Conservation (phyloP, 2,329 filamentous ascomycete genomes). For the Calycina marina region DNA sequence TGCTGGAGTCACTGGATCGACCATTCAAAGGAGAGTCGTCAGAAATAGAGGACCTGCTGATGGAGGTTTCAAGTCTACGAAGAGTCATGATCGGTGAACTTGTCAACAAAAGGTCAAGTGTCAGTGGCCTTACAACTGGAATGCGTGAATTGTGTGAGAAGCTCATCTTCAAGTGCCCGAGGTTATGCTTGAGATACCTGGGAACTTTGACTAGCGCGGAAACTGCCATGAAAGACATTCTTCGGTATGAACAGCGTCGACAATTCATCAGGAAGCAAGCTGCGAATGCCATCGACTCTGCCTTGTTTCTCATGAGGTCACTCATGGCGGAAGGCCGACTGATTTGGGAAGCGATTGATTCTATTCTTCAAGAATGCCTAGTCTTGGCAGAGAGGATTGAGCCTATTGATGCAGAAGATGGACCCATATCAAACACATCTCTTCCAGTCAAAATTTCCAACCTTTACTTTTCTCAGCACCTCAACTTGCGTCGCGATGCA, state of each 20-base stretch:
- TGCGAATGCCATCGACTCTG: slow-evolving; percentile 44
- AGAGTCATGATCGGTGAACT: slow-evolving; percentile 38
- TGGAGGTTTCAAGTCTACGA: slow-evolving; percentile 38
- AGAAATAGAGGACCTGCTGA: slow-evolving; percentile 47
- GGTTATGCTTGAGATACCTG: slow-evolving; percentile 46
- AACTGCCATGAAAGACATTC: slow-evolving; percentile 37
- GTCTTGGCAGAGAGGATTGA: slow-evolving; percentile 38
- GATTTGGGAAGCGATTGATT: slow-evolving; percentile 40
- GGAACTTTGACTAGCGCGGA: slow-evolving; percentile 39
- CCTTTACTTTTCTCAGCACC: slow-evolving; percentile 52
- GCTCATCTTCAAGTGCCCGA: slow-evolving; percentile 42
- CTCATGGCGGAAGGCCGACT: slow-evolving; percentile 33
- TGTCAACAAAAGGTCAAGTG: slow-evolving; percentile 8
- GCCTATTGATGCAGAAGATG: slow-evolving; percentile 6
- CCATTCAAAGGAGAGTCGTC: slow-evolving; percentile 41
- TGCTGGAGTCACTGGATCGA: slow-evolving; percentile 40
- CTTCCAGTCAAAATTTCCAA: slow-evolving; percentile 56
- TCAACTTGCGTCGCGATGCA: slow-evolving; percentile 32
- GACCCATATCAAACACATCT: slow-evolving; percentile 22
- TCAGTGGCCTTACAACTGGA: slow-evolving; percentile 7
- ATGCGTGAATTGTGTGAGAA: slow-evolving; percentile 32
- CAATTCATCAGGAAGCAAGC: slow-evolving; percentile 32
- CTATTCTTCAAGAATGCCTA: slow-evolving; percentile 40
- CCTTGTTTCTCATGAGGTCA: slow-evolving; percentile 39
- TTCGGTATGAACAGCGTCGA: slow-evolving; percentile 47